Evolutionary conservation across 2,329 filamentous ascomycete species (phyloP).

Genomic region (Aspergillus pseudoviridinutans): DNA sequence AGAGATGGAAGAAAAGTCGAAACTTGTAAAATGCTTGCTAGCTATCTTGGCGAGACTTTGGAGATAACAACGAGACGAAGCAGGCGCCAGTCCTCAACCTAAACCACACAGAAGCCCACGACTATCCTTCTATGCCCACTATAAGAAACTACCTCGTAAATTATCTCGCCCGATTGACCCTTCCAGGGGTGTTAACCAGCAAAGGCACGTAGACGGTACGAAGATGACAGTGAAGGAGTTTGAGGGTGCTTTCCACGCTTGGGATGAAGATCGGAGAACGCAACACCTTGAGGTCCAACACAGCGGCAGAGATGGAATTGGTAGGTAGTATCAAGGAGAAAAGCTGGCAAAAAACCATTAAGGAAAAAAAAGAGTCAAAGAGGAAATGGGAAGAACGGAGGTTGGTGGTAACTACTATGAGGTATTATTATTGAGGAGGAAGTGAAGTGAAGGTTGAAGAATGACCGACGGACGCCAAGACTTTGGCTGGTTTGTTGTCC

Average conservation of each 20-base stretch:
- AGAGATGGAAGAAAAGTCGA: slow-evolving; percentile 35
- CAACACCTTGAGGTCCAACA: not conserved
- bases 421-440: not conserved
- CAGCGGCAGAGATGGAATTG: not conserved
- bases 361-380: not conserved
- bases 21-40: slow-evolving; percentile 46
- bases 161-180: slow-evolving; percentile 17
- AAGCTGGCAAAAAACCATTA: not conserved
- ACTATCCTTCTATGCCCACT: slow-evolving; percentile 19
- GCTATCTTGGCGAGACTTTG: slow-evolving; percentile 39
- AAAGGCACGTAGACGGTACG: slow-evolving; percentile 10
- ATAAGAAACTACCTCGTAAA: slow-evolving; percentile 21
- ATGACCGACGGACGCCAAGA: not conserved
- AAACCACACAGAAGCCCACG: slow-evolving; percentile 25
- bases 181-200: slow-evolving; percentile 17
- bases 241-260: not conserved
- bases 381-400: slow-evolving; percentile 4
- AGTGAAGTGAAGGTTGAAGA: not conserved
- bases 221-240: slow-evolving; percentile 1
- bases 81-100: slow-evolving; percentile 26
- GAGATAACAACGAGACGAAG: slow-evolving; percentile 36
- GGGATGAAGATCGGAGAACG: not conserved
- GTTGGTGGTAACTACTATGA: not conserved
- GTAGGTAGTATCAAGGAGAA: not conserved
- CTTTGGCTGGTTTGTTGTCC: not conserved